Evolutionary conservation across 2,329 filamentous ascomycete genomes (phyloP).

Genomic region (Colletotrichum noveboracense): DNA sequence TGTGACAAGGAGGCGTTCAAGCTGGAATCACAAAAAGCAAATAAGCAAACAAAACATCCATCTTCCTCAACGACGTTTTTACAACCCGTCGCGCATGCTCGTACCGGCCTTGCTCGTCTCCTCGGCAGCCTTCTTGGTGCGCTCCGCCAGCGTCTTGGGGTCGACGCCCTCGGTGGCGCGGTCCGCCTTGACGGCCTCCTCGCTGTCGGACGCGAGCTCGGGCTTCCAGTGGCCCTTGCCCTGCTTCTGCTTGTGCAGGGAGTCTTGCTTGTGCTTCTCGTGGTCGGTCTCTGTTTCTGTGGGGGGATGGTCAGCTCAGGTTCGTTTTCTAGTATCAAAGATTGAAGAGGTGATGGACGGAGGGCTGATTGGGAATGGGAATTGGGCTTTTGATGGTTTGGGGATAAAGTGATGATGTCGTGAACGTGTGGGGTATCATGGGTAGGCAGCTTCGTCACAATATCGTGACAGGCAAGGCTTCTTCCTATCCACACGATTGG

Average conservation of each 20-base stretch:
- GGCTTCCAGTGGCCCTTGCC: slow-evolving; percentile 79
- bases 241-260: slow-evolving; percentile 69
- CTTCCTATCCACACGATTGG: background rate
- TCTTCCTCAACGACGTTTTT: slow-evolving; percentile 10
- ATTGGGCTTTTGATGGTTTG: background rate
- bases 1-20: background rate
- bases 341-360: background rate
- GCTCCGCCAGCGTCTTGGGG: slow-evolving; percentile 59
- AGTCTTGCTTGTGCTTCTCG: slow-evolving; percentile 66
- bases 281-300: slow-evolving; percentile 50
- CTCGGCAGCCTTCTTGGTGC: slow-evolving; percentile 60
- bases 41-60: background rate
- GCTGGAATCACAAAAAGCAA: background rate
- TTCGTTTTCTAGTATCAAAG: background rate
- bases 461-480: background rate
- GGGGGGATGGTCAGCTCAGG: background rate
- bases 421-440: background rate
- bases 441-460: background rate
- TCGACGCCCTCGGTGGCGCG: slow-evolving; percentile 45
- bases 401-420: background rate
- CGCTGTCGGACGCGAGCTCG: slow-evolving; percentile 78
- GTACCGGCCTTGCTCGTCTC: slow-evolving; percentile 53
- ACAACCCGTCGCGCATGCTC: slow-evolving; percentile 51
- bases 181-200: slow-evolving; percentile 78
- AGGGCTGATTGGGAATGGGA: background rate